Evolutionary conservation across 169 alveolate genomes (phyloP), one percentile per base, ranked within the genome.

Genomic region (Plasmodium cynomolgi): DNA sequence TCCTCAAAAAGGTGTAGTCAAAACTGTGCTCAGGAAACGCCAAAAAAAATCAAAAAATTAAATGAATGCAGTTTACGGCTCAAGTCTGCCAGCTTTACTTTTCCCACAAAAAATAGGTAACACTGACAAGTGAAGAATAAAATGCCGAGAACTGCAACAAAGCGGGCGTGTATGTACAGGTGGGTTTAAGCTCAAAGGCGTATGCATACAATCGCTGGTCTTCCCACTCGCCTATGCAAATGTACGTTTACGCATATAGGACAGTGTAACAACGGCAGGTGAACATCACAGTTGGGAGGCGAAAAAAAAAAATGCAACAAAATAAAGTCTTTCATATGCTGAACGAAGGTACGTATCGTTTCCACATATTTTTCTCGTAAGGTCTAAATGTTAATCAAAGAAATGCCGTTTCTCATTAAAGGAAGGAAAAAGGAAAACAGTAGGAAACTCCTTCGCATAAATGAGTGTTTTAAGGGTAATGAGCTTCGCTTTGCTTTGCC

Each of bases 71-170:
- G 23, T 9, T 83, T 83, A 83, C 39, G 31, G 37, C 77, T 83
- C 47, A 31, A 39, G 33, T 83, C 11, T 83, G 34, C 15, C 81
- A 83, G 23, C 72, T 54, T 83, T 83, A 34, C 91, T 47, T 83
- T 33, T 58, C 15, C 37, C 58, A 33, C 91, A 15, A 56, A 33
- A 54, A 50, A 20, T 17, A 8, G 39, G 73, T 7, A 15, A 39
- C 39, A 23, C 23, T 54, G 50, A 29, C 39, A 83, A 33, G 11
- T 31, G 41, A 58, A 29, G 26, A 26, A 17, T 56, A 44, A 54
- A 58, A 58, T 83, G 68, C 47, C 37, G 26, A 33, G 31, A 31
- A 58, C 20, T 58, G 34, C 26, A 56, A 39, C 37, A 50, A 31
- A 83, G 79, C 23, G 33, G 73, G 8, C 39, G 62, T 39, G 77